These are phyloP conservation scores for Casuarina equisetifolia DNA, from an alignment of 306 rosid species.

Conservation along the genomic window DNA sequence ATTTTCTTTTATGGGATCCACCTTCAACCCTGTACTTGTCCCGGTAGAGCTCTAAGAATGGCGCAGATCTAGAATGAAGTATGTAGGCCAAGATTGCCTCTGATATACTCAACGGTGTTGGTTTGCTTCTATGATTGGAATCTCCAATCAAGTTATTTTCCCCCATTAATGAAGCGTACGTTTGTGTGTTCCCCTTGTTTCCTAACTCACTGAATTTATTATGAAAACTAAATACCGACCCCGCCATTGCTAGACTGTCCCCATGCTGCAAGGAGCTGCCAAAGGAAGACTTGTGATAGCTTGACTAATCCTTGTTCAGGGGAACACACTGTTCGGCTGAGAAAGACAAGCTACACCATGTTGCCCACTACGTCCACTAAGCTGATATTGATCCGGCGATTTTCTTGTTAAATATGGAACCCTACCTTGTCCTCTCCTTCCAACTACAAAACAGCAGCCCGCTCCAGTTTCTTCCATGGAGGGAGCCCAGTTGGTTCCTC, in stretches of 20 bases:
- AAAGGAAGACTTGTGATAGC: slow-evolving; percentile 21
- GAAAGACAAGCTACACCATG: slow-evolving; percentile 43
- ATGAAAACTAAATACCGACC: slow-evolving; percentile 27
- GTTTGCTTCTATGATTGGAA: not conserved
- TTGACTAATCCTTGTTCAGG: slow-evolving; percentile 24
- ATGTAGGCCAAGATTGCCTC: not conserved
- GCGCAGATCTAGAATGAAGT: not conserved
- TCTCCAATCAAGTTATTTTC: not conserved
- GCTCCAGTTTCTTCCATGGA: slow-evolving; percentile 30
- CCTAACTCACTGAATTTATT: slow-evolving; percentile 22
- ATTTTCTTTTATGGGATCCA: not conserved
- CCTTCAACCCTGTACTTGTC: slow-evolving; percentile 10
- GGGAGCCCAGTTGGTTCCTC: slow-evolving; percentile 39
- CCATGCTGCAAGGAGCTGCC: not conserved
- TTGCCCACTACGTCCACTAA: slow-evolving; percentile 36
- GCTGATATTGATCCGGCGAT: slow-evolving; percentile 18
- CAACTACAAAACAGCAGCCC: slow-evolving; percentile 32
- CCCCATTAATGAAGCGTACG: not conserved
- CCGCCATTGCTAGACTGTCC: not conserved
- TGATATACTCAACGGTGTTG: not conserved
- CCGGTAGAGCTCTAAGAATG: not conserved
- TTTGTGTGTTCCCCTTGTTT: not conserved
- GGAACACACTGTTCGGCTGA: slow-evolving; percentile 32
- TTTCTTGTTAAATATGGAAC: slow-evolving; percentile 43
- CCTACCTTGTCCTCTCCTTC: slow-evolving; percentile 41